phyloP scores from a whole-genome alignment of 163 green algal genomes.

The Coccomyxa subellipsoidea region DNA sequence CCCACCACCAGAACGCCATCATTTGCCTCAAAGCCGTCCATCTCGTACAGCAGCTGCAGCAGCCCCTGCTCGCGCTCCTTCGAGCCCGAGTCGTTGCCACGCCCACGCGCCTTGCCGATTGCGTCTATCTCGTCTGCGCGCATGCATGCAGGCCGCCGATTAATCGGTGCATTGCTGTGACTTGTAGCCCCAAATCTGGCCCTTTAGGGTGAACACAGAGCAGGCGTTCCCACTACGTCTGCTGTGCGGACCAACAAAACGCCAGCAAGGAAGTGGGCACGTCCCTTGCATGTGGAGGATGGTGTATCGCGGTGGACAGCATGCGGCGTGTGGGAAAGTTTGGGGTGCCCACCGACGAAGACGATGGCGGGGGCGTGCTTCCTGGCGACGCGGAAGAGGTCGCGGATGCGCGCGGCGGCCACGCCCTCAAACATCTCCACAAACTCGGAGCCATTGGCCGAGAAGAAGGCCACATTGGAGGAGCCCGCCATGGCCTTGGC shows the following conservation, averaged over 20 bases:
- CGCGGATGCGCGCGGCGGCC: conserved; percentile 56
- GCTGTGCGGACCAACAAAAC: no score
- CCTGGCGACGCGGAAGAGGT: conserved; percentile 55
- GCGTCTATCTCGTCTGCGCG: conserved; percentile 64
- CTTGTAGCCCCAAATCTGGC: no score
- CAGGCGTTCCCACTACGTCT: no score
- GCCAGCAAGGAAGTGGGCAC: no score
- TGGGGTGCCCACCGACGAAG: conserved; percentile 52
- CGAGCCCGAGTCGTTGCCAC: conserved; percentile 38
- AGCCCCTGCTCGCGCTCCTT: conserved; percentile 63
- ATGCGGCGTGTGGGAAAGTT: background rate
- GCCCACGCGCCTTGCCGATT: conserved; percentile 50
- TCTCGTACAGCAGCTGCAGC: conserved; percentile 61
- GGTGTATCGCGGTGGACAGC: background rate
- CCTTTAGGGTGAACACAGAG: no score
- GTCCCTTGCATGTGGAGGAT: background rate
- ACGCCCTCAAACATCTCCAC: conserved; percentile 88
- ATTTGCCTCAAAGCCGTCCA: conserved; percentile 50
- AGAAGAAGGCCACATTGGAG: conserved; percentile 69
- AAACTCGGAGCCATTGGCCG: conserved; percentile 82
- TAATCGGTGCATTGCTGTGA: no score
- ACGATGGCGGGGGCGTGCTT: conserved; percentile 54
- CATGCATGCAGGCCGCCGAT: no score
- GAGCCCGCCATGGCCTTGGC: conserved; percentile 84
- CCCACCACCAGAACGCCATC: conserved; percentile 67